Percentiles rank a stretch among this genome's conserved stretches.
These are phyloP conservation scores for Prunus armeniaca DNA, from an alignment of 306 rosid genomes.

Conservation along the genomic window DNA sequence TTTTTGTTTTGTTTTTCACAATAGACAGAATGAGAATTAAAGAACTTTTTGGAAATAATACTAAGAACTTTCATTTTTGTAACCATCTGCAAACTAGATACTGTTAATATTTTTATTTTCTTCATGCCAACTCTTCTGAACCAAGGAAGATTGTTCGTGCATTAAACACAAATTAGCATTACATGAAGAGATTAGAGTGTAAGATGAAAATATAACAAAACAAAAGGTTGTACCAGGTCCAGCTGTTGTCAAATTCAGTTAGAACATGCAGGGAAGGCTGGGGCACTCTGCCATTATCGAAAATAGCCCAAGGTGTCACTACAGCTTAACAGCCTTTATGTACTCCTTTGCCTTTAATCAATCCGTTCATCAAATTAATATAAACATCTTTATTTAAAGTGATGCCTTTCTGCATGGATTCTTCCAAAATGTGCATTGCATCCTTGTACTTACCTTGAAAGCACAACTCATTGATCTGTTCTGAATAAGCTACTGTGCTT, in stretches of 20 bases:
- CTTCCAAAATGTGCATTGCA: conserved; percentile 64
- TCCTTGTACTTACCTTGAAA: conserved; percentile 69
- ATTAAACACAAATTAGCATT: neutral
- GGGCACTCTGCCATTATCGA: conserved; percentile 5
- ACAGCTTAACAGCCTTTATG: conserved; percentile 30
- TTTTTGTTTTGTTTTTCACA: neutral
- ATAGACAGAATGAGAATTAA: neutral
- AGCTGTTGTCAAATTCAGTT: neutral
- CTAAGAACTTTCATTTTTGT: neutral
- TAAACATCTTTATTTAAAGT: conserved; percentile 45
- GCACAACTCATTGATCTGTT: conserved; percentile 60
- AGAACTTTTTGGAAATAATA: neutral
- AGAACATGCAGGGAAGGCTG: conserved; percentile 4
- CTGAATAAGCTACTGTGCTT: conserved; percentile 42
- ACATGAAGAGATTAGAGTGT: neutral
- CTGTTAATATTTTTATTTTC: neutral
- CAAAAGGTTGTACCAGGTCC: conserved; percentile 7
- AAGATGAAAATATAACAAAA: neutral
- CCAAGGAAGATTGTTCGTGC: neutral
- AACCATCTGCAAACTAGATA: neutral
- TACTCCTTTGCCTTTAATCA: conserved; percentile 71
- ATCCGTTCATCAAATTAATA: conserved; percentile 71
- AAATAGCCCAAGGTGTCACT: conserved; percentile 8
- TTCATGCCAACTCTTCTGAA: neutral
- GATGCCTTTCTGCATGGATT: conserved; percentile 54